A percentile compares a stretch with the other conserved stretches of the same genome.
These are phyloP conservation scores for Fusarium pseudoanthophilum DNA, from an alignment of 2,329 filamentous ascomycete genomes.

Conservation along the genomic window DNA sequence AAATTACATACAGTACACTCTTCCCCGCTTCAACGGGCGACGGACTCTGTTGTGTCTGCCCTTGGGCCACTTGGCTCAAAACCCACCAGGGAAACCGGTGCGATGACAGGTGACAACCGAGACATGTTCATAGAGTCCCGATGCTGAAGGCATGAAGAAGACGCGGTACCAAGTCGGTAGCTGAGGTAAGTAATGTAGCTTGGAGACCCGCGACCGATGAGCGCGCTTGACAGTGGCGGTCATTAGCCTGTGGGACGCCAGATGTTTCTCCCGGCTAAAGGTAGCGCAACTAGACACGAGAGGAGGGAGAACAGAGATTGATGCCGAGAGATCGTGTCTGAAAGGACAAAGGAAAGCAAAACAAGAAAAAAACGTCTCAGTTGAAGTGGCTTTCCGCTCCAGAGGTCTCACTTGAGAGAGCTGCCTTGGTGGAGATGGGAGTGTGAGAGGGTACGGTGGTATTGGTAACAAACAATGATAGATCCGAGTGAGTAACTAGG, in stretches of 20 bases:
- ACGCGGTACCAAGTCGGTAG: neutral
- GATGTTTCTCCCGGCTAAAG: conserved; percentile 14
- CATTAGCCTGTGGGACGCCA: neutral
- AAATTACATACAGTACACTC: conserved; percentile 5
- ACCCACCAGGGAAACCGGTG: conserved; percentile 1
- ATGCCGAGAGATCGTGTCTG: conserved; percentile 32
- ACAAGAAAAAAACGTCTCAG: conserved; percentile 23
- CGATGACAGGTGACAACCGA: conserved; percentile 28
- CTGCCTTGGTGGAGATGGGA: conserved; percentile 17
- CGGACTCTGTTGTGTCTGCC: conserved; percentile 16
- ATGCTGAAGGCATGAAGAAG: neutral
- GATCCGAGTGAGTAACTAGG: neutral
- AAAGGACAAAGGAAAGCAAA: conserved; percentile 20
- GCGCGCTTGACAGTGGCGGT: conserved; percentile 2
- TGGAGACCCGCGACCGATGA: conserved; percentile 17
- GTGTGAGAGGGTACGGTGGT: conserved; percentile 14
- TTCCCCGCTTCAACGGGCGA: conserved; percentile 31
- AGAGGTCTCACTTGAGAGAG: conserved; percentile 23
- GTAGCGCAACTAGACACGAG: conserved; percentile 21
- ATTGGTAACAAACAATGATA: neutral
- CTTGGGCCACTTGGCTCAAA: neutral
- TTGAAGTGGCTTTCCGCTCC: conserved; percentile 12
- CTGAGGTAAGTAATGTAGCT: neutral
- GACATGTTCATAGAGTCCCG: conserved; percentile 20
- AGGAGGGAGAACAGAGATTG: conserved; percentile 7